Base-by-base conservation (phyloP, 495 filamentous ascomycete genomes). In the Tuber indicum region DNA sequence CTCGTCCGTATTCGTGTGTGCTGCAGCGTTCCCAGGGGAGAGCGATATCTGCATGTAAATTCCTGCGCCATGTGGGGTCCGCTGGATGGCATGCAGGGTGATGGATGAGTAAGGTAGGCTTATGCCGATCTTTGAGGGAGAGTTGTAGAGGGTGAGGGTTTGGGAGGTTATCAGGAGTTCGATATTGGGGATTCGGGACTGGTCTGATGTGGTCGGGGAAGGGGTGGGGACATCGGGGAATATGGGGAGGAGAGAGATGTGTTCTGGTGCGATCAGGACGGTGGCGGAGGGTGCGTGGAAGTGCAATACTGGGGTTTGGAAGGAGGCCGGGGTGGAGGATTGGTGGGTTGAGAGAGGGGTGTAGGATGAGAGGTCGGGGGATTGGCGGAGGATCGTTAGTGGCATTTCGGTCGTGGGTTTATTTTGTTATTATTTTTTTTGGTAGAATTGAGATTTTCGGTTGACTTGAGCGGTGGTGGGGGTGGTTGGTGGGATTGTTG, bases 41-140 rank as follows among this genome's bases (percentile, higher is more conserved):
- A 90, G 87, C 39, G 90, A 89, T 39, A 97, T 87, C 82, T 96
- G 91, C 88, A 97, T 91, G 85, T 93, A 95, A 9, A 97, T 88
- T 6, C 90, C 81, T 6, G 84, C 73, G 26, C 82, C 81, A 71
- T 82, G 79, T 16, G 85, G 86, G 77, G 88, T 84, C 74, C 88
- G 88, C 84, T 94, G 91, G 84, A 94, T 89, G 14, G 94, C 96
- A 84, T 99, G 96, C 16, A 98, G 90, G 44, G 91, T 92, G 82
- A 99, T 93, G 46, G 90, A 85, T 6, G 92, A 93, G 86, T 97
- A 99, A 21, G 94, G 92, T 76, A 99, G 94, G 58, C 90, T 88
- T 72, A 97, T 82, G 72, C 94, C 94, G 4, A 84, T 85, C 46
- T 87, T 85, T 70, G 86, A 86, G 32, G 88, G 74, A 71, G 88